Evolutionary conservation across 306 rosid genomes (phyloP).

Genomic region (Prunus armeniaca): DNA sequence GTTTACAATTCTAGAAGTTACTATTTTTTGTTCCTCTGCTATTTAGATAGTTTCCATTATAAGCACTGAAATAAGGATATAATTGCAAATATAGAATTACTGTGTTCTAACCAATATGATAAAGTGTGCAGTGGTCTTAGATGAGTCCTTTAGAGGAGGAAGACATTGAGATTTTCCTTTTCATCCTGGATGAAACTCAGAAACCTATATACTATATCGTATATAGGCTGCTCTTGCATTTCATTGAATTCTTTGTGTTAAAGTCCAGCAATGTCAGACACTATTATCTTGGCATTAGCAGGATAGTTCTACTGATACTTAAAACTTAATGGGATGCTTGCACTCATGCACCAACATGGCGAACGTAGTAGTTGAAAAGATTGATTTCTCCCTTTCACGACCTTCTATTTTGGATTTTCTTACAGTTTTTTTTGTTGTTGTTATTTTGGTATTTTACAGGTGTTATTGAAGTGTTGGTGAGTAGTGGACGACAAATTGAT

Average conservation of each 20-base stretch:
- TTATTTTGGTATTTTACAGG: slow-evolving; percentile 52
- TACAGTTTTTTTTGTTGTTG: background rate
- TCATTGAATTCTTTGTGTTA: background rate
- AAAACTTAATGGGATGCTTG: background rate
- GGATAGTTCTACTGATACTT: background rate
- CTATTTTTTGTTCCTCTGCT: background rate
- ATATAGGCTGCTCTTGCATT: slow-evolving; percentile 16
- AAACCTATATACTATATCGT: background rate
- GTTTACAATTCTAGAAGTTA: background rate
- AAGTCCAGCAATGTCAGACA: slow-evolving; percentile 15
- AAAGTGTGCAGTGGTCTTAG: background rate
- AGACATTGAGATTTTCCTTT: background rate
- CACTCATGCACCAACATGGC: background rate
- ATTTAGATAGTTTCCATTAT: background rate
- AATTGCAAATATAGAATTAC: background rate
- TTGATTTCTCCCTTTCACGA: background rate
- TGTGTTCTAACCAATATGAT: too few relatives aligned
- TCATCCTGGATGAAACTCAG: slow-evolving; percentile 5
- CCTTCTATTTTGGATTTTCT: background rate
- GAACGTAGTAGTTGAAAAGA: background rate
- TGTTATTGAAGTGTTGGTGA: slow-evolving; percentile 73
- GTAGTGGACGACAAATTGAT: slow-evolving; percentile 93
- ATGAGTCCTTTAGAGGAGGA: background rate
- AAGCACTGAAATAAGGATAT: background rate
- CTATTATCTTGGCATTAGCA: background rate